Conservation (phyloP, 1,284 basidiomycete genomes). For the Dichomitus squalens region DNA sequence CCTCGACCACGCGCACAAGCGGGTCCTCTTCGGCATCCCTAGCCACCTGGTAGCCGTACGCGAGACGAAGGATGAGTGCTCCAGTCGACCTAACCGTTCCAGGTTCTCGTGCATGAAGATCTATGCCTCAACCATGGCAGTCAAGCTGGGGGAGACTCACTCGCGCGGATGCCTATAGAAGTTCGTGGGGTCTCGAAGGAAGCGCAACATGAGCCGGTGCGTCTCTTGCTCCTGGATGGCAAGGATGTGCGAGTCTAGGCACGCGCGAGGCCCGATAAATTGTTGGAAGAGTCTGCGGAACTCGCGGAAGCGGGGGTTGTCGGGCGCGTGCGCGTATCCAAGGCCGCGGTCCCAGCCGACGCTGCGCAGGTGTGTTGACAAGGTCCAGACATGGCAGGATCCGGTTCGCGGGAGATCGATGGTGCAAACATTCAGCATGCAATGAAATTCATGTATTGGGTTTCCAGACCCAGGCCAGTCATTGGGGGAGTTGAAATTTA, state of each 20-base stretch:
- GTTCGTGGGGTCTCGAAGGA: constrained; percentile 34
- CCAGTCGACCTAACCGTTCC: constrained; percentile 34
- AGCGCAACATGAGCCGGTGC: constrained; percentile 32
- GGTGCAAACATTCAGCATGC: neutral
- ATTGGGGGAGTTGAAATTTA: too few species aligned
- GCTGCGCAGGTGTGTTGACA: too few species aligned
- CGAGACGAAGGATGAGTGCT: constrained; percentile 38
- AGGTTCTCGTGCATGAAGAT: neutral
- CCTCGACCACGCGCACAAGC: constrained; percentile 41
- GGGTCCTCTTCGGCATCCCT: constrained; percentile 33
- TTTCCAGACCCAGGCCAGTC: too few species aligned
- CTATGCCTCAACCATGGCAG: too few species aligned
- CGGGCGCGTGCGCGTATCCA: constrained; percentile 39
- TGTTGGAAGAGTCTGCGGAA: constrained; percentile 42
- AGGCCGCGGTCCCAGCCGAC: constrained; percentile 46
- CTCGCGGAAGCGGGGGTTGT: constrained; percentile 42
- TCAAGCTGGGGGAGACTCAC: constrained; percentile 3
- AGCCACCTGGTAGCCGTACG: constrained; percentile 41
- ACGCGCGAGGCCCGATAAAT: constrained; percentile 40
- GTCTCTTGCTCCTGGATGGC: constrained; percentile 36
- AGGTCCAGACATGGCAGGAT: neutral
- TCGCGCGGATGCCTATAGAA: constrained; percentile 25
- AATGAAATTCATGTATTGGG: too few species aligned
- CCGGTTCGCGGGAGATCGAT: neutral
- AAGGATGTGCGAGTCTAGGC: constrained; percentile 28